Base-by-base conservation (phyloP, 2,329 filamentous ascomycete genomes). In the Pseudocercospora pini-densiflorae region DNA sequence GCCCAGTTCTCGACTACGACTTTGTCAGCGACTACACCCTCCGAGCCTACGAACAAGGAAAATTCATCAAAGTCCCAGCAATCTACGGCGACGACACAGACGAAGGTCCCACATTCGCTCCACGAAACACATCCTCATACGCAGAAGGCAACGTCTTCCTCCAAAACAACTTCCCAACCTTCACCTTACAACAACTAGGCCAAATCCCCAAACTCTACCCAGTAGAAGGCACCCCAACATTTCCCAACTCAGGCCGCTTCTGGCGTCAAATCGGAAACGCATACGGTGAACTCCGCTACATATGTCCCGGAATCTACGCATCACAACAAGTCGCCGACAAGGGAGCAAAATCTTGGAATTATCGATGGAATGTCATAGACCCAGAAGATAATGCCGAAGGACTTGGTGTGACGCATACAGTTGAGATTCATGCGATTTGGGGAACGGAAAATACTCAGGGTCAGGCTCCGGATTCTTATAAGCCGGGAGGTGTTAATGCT, bases 341-440 rank as follows among this genome's bases (percentile, higher is more conserved):
- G 62, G 78, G 78, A 14, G 71, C 81, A 19, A 72, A 76, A 1
- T 86, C 84, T 24, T 94, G 87, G 85, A 89, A 88, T 74, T 94
- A 94, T 75, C 86, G 86, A 49, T 92, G 88, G 79, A 86, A 89
- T 63, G 90, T 92, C 3, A 79, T 87, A 49, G 90, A 92, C 67
- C 83, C 86, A 0, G 72, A 73, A 0, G 80, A 87, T 55, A 79
- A 86, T 23, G 80, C 79, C 0, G 73, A 79, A 10, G 72, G 70
- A 54, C 74, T 84, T 1, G 91, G 91, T 0, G 89, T 91, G 0
- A 84, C 86, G 6, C 91, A 94, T 72, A 90, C 87, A 0, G 83
- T 88, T 8, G 91, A 94, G 74, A 69, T 88, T 0, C 84, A 85
- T 59, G 88, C 89, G 0, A 87, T 94, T 59, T 93, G 88, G 80